Conservation (phyloP, 208 protist species). For the Porcisia deanei region DNA sequence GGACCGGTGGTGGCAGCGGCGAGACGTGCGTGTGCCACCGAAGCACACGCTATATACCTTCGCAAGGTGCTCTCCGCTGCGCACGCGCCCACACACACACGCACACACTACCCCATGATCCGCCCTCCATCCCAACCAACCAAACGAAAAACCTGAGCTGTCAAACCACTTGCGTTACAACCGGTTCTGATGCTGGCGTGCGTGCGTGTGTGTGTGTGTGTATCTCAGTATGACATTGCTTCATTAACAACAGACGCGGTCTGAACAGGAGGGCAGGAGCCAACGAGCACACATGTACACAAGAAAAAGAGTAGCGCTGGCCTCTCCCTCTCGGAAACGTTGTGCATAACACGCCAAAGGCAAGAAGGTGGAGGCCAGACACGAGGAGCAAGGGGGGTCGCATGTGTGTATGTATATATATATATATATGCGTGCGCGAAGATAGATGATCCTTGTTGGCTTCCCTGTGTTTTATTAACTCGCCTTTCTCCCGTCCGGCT, state of each 20-base stretch:
- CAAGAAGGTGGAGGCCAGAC: background rate
- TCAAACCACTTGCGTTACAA: too few relatives aligned
- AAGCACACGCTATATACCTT: background rate
- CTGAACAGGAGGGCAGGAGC: background rate
- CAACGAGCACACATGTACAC: background rate
- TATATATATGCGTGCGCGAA: background rate
- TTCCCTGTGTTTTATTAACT: background rate
- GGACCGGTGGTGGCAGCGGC: background rate
- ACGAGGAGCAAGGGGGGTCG: background rate
- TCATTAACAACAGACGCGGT: too few relatives aligned
- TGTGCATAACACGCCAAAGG: too few relatives aligned
- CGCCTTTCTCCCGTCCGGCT: too few relatives aligned
- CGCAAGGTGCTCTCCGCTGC: background rate
- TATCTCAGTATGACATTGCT: background rate
- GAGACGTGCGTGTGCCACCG: background rate
- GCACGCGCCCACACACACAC: background rate
- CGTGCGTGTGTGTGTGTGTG: conserved; percentile 2
- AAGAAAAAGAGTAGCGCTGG: background rate
- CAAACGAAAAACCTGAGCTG: background rate
- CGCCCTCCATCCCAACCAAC: background rate
- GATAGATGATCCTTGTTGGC: background rate
- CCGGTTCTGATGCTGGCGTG: background rate
- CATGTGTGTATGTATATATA: background rate
- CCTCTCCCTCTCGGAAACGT: too few relatives aligned
- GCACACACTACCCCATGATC: background rate